A percentile compares a stretch with the other conserved stretches of the same genome.
phyloP scores from a whole-genome alignment of 2,329 filamentous ascomycete genomes.

The Chaetomium globosum region DNA sequence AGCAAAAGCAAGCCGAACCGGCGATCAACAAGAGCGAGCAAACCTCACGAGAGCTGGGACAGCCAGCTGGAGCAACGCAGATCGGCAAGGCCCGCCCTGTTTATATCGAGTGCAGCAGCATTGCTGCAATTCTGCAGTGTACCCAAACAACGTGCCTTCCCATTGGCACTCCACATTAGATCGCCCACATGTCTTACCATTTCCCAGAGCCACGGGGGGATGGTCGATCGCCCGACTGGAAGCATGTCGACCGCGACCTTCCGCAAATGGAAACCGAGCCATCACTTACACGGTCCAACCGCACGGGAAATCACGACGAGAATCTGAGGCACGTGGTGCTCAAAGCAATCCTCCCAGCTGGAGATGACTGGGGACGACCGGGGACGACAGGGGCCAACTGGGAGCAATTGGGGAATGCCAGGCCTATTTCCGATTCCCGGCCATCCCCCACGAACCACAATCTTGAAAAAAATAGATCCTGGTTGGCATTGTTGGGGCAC shows the following conservation, averaged over 20 bases:
- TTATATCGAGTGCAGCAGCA: slow-evolving; percentile 18
- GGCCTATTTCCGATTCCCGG: slow-evolving; percentile 5
- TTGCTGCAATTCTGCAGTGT: slow-evolving; percentile 4
- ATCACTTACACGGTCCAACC: background rate
- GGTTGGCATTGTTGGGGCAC: slow-evolving; percentile 9
- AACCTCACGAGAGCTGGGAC: slow-evolving; percentile 8
- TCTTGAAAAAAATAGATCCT: background rate
- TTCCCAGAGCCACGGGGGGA: slow-evolving; percentile 14
- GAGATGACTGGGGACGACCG: too few relatives aligned
- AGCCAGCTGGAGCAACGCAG: background rate
- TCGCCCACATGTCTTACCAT: slow-evolving; percentile 15
- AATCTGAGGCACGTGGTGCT: slow-evolving; percentile 27
- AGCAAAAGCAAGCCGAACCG: slow-evolving; percentile 4
- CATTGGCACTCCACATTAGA: background rate
- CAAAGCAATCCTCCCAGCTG: background rate
- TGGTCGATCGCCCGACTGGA: slow-evolving; percentile 11
- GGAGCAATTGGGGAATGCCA: background rate
- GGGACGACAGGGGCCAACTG: too few relatives aligned
- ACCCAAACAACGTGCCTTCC: slow-evolving; percentile 16
- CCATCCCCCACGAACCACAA: slow-evolving; percentile 1
- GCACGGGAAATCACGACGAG: slow-evolving; percentile 28
- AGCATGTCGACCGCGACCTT: slow-evolving; percentile 12
- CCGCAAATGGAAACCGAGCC: slow-evolving; percentile 12
- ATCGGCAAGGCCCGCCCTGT: slow-evolving; percentile 15
- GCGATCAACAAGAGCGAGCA: slow-evolving; percentile 9